Evolutionary conservation across 306 rosid genomes (phyloP).

Genomic region (Citrullus colocynthis): DNA sequence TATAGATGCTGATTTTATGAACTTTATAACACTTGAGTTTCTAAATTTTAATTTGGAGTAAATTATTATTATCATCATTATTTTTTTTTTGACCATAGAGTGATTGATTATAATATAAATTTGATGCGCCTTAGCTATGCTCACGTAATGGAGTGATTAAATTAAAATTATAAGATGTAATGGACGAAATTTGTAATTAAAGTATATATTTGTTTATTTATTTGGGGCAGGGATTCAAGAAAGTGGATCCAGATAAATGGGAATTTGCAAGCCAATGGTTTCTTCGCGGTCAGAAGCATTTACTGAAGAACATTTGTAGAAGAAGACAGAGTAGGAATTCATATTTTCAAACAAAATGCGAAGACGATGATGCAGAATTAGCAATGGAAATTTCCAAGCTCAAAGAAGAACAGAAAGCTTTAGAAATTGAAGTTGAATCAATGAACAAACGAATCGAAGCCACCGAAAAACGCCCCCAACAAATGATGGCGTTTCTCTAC

Average conservation of each 20-base stretch:
- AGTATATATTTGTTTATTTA: neutral
- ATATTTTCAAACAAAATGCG: slow-evolving; percentile 14
- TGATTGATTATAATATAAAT: no score
- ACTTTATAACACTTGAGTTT: no score
- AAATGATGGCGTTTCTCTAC: slow-evolving; percentile 68
- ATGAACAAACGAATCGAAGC: slow-evolving; percentile 67
- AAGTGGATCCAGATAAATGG: slow-evolving; percentile 91
- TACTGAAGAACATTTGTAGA: slow-evolving; percentile 47
- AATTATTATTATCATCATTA: no score
- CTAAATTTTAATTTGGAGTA: no score
- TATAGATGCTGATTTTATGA: no score
- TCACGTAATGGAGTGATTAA: no score
- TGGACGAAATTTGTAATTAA: no score
- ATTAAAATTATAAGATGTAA: no score
- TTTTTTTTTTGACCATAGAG: no score
- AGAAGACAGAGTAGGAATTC: slow-evolving; percentile 24
- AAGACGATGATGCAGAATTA: slow-evolving; percentile 37
- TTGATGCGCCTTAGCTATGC: no score
- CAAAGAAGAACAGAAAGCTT: slow-evolving; percentile 52
- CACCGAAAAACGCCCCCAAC: slow-evolving; percentile 66
- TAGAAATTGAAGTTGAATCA: slow-evolving; percentile 48
- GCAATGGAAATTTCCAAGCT: slow-evolving; percentile 52
- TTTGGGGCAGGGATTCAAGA: slow-evolving; percentile 53
- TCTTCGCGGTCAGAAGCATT: slow-evolving; percentile 63
- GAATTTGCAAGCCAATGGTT: slow-evolving; percentile 95